Base-by-base conservation (phyloP, 441 rosid species). In the Arabidopsis lyrata region DNA sequence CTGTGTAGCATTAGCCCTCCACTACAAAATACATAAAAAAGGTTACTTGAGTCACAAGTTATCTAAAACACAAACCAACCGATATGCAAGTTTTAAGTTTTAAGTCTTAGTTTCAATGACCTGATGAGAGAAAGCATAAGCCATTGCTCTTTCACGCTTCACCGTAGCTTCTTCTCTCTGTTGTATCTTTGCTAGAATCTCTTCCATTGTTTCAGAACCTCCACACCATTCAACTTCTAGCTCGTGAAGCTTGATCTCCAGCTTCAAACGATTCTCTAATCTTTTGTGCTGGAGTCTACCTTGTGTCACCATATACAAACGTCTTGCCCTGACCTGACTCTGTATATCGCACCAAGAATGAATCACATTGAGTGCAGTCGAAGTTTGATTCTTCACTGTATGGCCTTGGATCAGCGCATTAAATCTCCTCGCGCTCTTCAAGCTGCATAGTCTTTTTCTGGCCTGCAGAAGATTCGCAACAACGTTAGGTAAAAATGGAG, bases 111-210 rank as follows among this genome's bases (percentile, higher is more conserved):
- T 52, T 50, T 58, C 31, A 54, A 29, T 56, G 67, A 90, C 97
- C 92, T 92, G 99, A 77, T 95, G 99, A 72, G 95, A 87, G 71
- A 95, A 92, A 75, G 99, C 96, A 50, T 92, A 92, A 45, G 99
- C 99, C 98, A 92, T 85, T 55, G 96, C 81, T 62, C 99, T 83
- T 57, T 95, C 97, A 41, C 98, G 90, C 77, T 93, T 90, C 29
- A 85, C 80, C 0, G 88, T 83, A 2, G 95, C 97, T 73, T 84
- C 91, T 79, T 89, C 93, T 83, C 84, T 88, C 41, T 86, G 95
- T 44, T 89, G 92, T 50, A 93, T 85, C 75, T 83, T 84, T 3
- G 77, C 83, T n/a, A 89, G 83, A 63, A 89, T 89, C 71, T 89
- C 91, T 70, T 89, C 94, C 93, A 84, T 87, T 22, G 94, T 89